Evolutionary conservation across 2,329 filamentous ascomycete species (phyloP).

Genomic region (Cytospora schulzeri): DNA sequence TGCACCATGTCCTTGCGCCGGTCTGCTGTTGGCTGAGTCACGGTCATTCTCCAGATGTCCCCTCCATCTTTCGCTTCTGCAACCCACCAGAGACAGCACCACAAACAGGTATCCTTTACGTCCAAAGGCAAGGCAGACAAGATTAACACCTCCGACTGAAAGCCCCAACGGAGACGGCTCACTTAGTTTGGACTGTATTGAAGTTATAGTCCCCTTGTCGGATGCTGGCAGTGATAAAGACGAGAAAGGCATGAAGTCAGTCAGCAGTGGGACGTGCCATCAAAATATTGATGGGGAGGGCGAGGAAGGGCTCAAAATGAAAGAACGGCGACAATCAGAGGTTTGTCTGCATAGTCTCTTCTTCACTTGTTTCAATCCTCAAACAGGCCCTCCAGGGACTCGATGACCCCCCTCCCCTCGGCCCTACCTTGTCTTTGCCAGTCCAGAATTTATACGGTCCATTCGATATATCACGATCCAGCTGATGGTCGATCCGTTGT

Average conservation of each 20-base stretch:
- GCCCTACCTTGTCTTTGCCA: too few relatives aligned
- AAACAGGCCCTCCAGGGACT: neutral
- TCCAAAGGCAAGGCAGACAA: neutral
- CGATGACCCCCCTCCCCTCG: neutral
- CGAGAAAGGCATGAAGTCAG: neutral
- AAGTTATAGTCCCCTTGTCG: neutral
- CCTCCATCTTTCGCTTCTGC: neutral
- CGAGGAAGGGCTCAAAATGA: neutral
- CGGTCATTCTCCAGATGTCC: neutral
- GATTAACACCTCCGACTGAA: neutral
- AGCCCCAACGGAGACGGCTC: neutral
- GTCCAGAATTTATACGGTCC: too few relatives aligned
- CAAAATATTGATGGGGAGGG: too few relatives aligned
- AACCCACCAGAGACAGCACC: neutral
- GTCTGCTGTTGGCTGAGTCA: neutral
- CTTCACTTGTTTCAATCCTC: neutral
- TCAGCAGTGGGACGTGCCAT: too few relatives aligned
- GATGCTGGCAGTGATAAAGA: neutral
- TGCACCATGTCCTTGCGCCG: neutral
- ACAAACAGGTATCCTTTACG: neutral
- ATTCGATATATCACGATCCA: too few relatives aligned
- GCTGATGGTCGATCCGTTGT: too few relatives aligned
- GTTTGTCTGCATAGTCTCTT: neutral
- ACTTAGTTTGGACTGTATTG: neutral
- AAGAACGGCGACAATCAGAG: neutral